Evolutionary conservation across 1,284 basidiomycete genomes (phyloP).

Genomic region (Xerocomus subilludens): DNA sequence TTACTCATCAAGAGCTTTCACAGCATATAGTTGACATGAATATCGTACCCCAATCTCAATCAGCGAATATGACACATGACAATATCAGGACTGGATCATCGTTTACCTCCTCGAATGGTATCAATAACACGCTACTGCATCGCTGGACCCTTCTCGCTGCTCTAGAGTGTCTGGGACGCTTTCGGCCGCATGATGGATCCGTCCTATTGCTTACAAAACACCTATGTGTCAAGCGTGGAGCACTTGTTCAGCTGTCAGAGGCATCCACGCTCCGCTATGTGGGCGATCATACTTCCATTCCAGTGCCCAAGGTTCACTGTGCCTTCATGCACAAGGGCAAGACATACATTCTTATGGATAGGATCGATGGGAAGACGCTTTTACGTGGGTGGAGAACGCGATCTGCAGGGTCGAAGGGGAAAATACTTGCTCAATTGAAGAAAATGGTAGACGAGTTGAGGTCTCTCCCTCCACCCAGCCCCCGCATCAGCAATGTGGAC

Average conservation of each 20-base stretch:
- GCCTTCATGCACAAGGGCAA: slow-evolving; percentile 5
- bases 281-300: slow-evolving; percentile 8
- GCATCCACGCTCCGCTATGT: slow-evolving; percentile 7
- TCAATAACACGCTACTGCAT: neutral
- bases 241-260: neutral
- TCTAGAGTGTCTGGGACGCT: neutral
- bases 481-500: neutral
- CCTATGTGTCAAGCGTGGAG: slow-evolving; percentile 11
- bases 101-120: too few relatives aligned
- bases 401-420: slow-evolving; percentile 7
- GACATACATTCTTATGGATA: slow-evolving; percentile 31
- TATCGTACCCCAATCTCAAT: too few relatives aligned
- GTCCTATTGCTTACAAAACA: slow-evolving; percentile 9
- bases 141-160: neutral
- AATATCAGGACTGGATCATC: too few relatives aligned
- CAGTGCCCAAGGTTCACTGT: slow-evolving; percentile 21
- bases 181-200: neutral
- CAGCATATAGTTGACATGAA: too few relatives aligned
- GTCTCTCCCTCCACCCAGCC: neutral
- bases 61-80: too few relatives aligned
- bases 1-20: too few relatives aligned
- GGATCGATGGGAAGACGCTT: neutral
- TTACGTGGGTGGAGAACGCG: neutral
- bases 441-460: slow-evolving; percentile 24
- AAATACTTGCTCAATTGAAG: slow-evolving; percentile 14